These are phyloP conservation scores for Pezicula neosporulosa DNA, from an alignment of 2,329 filamentous ascomycete species.

Conservation along the genomic window DNA sequence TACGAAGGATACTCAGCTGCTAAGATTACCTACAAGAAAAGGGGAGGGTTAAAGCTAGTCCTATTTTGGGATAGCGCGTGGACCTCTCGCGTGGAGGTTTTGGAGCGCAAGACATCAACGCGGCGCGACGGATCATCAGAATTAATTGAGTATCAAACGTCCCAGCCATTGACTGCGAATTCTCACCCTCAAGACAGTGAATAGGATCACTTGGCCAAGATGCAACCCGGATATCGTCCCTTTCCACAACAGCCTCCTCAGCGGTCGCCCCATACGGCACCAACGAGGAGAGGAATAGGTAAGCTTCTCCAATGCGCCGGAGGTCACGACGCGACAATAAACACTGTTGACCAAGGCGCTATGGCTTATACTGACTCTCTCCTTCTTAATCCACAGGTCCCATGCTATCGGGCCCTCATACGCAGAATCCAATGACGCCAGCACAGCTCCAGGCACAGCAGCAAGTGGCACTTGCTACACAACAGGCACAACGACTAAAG, in stretches of 20 bases:
- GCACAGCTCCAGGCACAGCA: conserved; percentile 51
- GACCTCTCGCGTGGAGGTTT: not conserved
- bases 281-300: conserved; percentile 30
- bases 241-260: conserved; percentile 17
- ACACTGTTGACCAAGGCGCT: not conserved
- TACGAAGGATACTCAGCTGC: too few species aligned
- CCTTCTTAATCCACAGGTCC: conserved; percentile 17
- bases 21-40: too few species aligned
- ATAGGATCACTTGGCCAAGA: conserved; percentile 8
- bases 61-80: too few species aligned
- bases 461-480: conserved; percentile 50
- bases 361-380: conserved; percentile 2
- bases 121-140: not conserved
- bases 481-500: conserved; percentile 63
- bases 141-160: not conserved
- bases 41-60: too few species aligned
- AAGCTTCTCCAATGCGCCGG: conserved; percentile 12
- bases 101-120: not conserved
- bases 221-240: conserved; percentile 27
- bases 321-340: conserved; percentile 7
- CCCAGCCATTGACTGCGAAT: not conserved
- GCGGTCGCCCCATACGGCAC: conserved; percentile 25
- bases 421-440: conserved; percentile 42
- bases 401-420: conserved; percentile 26
- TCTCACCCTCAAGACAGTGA: not conserved